Base-by-base conservation (phyloP, 495 filamentous ascomycete species). In the Usnea hakonensis region DNA sequence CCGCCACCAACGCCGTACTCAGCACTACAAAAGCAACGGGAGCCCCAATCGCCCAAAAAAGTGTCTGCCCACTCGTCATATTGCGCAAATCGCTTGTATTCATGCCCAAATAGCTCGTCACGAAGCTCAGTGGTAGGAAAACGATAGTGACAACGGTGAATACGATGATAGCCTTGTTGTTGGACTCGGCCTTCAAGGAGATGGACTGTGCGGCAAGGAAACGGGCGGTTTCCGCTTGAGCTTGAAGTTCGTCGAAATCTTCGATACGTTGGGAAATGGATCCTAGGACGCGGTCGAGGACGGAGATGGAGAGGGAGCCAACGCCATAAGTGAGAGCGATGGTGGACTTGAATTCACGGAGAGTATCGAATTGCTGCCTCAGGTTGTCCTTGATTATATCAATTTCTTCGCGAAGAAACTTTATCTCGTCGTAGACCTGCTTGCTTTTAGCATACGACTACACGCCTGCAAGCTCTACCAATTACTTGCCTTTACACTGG, bases 51-150 rank as follows among this genome's bases (percentile, higher is more conserved):
- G 69, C 72, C 82, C 81, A 85, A 64, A 79, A 83, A 2, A 77
- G 66, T 70, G 73, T 72, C 67, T 83, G 79, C 0, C 66, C 72
- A 3, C 57, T 44, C 1, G 75, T 67, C 78, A 79, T 82, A 65
- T 81, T 74, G 16, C 79, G 75, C 7, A 83, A 66, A 65, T 82
- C 80, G 58, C 63, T 69, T 46, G 79, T 77, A 64, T 81, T 81
- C 77, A 79, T 81, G 7, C 76, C 76, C 3, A 78, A 58, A 56
- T 74, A 70, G 57, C 72, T 70, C 0, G 76, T 70, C 7, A 79
- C 72, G 28, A 74, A 72, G 0, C 67, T 70, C 2, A 77, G 50
- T 0, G 77, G 77, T 0, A 77, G 67, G 64, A 80, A 82, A 37
- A 83, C 74, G 17, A 77, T 74, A 23, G 76, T 72, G 46, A 82